phyloP scores from a whole-genome alignment of 2,329 filamentous ascomycete species.

The Xylariaceae sp. region DNA sequence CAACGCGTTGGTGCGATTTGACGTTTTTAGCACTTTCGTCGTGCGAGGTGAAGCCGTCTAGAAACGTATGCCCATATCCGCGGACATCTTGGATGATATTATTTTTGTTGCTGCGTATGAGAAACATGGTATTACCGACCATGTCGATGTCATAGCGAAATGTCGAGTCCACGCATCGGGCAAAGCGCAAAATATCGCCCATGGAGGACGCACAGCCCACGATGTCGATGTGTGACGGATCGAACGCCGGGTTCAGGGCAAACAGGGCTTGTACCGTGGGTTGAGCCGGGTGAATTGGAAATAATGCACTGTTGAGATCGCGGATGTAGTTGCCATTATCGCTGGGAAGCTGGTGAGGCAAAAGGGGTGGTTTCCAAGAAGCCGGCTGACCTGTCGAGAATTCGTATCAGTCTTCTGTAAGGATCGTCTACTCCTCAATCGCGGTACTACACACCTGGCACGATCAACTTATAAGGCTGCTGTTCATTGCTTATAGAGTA shows the following conservation, averaged over 20 bases:
- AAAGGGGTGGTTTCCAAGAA: constrained; percentile 21
- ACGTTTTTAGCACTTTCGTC: constrained; percentile 5
- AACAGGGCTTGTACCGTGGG: constrained; percentile 24
- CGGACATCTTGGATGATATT: constrained; percentile 23
- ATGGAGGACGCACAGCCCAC: constrained; percentile 26
- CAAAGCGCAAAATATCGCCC: constrained; percentile 26
- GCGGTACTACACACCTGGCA: constrained; percentile 22
- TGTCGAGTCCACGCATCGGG: constrained; percentile 18
- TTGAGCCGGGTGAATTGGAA: constrained; percentile 24
- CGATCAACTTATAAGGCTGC: constrained; percentile 17
- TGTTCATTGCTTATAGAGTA: constrained; percentile 23
- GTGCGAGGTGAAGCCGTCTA: constrained; percentile 23
- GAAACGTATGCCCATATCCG: constrained; percentile 25
- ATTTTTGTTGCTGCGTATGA: constrained; percentile 20
- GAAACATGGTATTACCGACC: constrained; percentile 25
- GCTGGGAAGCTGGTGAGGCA: constrained; percentile 19
- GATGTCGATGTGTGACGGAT: constrained; percentile 22
- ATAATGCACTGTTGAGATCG: constrained; percentile 26
- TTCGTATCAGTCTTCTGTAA: constrained; percentile 9
- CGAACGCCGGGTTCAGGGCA: constrained; percentile 19
- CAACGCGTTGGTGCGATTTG: constrained; percentile 26
- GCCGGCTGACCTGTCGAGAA: constrained; percentile 21
- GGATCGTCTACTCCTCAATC: neutral
- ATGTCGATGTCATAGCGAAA: constrained; percentile 27
- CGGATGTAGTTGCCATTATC: constrained; percentile 23